Evolutionary conservation across 1,284 basidiomycete species (phyloP).

Genomic region (Athelia psychrophila): DNA sequence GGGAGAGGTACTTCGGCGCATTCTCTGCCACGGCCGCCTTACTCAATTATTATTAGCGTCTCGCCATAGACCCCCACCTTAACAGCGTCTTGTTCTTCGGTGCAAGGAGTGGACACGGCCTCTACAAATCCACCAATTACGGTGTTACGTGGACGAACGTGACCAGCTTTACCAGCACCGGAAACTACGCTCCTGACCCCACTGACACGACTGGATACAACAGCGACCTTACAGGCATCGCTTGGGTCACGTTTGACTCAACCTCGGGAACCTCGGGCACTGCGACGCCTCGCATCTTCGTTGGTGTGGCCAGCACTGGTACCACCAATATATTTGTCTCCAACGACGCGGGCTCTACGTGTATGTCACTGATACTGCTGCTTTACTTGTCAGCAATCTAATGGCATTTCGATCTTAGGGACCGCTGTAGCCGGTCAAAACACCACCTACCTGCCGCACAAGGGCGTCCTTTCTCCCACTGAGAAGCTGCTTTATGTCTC

Average conservation of each 20-base stretch:
- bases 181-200: constrained; percentile 54
- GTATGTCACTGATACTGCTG: constrained; percentile 28
- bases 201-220: constrained; percentile 55
- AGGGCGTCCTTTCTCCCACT: constrained; percentile 56
- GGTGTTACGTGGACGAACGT: constrained; percentile 57
- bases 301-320: constrained; percentile 58
- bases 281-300: constrained; percentile 62
- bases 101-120: constrained; percentile 58
- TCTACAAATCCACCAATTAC: constrained; percentile 61
- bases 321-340: constrained; percentile 54
- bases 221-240: constrained; percentile 49
- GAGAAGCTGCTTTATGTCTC: constrained; percentile 59
- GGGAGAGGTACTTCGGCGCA: constrained; percentile 12
- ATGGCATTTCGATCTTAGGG: constrained; percentile 34
- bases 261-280: constrained; percentile 49
- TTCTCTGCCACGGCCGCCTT: constrained; percentile 14
- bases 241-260: constrained; percentile 67
- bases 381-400: background rate
- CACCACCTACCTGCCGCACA: constrained; percentile 58
- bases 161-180: constrained; percentile 54
- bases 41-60: constrained; percentile 36
- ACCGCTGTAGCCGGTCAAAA: constrained; percentile 54
- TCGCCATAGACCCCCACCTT: constrained; percentile 60
- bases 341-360: constrained; percentile 53
- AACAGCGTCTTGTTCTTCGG: constrained; percentile 62